Evolutionary conservation across 306 rosid species (phyloP), one percentile per base, ranked within the genome.

Genomic region (Arachis stenosperma): DNA sequence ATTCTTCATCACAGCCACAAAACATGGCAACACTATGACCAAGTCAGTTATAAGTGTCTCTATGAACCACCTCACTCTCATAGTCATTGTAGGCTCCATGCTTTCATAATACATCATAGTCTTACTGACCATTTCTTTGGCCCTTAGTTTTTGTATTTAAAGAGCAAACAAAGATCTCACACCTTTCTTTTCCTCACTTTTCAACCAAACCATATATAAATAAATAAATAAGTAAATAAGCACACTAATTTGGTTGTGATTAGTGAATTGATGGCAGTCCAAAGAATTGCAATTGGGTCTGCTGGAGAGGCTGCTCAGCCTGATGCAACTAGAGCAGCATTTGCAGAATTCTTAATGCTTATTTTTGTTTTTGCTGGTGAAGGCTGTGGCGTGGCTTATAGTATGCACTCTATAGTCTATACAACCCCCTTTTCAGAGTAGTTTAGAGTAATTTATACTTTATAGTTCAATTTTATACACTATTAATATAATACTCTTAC

Each of bases 331-430:
- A 83, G 86, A 79, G 98, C 98, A 2, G 94, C 92, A 3, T 81
- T 90, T 10, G 87, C 96, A 1, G 98, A 92, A 80, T 90, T 92
- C 70, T 90, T 92, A 6, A 86, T 81, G 92, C 66, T 92, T 2
- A 89, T 92, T 58, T 92, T 92, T 72, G 96, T 92, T 33, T 89
- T 92, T 72, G 98, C 92, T 51, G 98, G 98, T 0, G 81, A 90
- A 82, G 98, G 96, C 29, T 92, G 94, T 60, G 96, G 90, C 67
- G 84, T 90, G 89, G 96, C 96, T 82, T 88, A 85, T 50, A 81
- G 92, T 86, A 75, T 81, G 85, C 15, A 75, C 59, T 39, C 36
- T 5, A 15, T 12, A 75, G 55, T 39, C 36, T 5, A 15, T 12
- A 13, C 27, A 46, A 13, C 15, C 1, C 7, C 0, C 17, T 14